Evolutionary conservation across 2,329 filamentous ascomycete species (phyloP).

Genomic region (Aspergillus caelatus): DNA sequence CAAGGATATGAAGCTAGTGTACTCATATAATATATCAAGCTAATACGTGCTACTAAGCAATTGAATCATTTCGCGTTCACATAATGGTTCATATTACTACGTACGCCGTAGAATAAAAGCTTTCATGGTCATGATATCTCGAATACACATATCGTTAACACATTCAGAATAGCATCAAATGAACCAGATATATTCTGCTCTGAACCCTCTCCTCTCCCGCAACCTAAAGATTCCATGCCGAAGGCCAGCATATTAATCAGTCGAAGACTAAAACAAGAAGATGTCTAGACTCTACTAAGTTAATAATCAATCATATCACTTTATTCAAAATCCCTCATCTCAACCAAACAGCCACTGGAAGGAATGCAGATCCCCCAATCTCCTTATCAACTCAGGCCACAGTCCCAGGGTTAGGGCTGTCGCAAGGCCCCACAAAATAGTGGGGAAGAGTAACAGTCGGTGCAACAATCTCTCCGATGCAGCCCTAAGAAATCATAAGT

Average conservation of each 20-base stretch:
- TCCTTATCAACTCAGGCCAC: not conserved
- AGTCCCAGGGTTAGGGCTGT: not conserved
- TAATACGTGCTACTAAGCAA: too few relatives aligned
- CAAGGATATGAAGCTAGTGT: too few relatives aligned
- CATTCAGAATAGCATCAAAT: not conserved
- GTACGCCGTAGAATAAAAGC: not conserved
- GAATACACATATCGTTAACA: not conserved
- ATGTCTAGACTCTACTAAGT: not conserved
- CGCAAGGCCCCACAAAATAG: not conserved
- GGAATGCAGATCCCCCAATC: not conserved
- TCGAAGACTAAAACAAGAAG: not conserved
- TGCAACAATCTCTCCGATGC: not conserved
- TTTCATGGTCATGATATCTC: accelerated
- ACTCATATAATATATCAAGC: too few relatives aligned
- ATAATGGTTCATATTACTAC: not conserved
- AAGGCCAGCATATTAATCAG: not conserved
- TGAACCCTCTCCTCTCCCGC: not conserved
- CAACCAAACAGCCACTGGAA: not conserved
- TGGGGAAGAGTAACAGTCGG: not conserved
- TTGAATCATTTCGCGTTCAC: not conserved
- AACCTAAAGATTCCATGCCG: not conserved
- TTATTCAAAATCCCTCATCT: not conserved
- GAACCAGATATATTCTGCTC: not conserved
- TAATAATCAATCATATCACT: not conserved
- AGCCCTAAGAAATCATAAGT: not conserved